A percentile compares a stretch with the other conserved stretches of the same genome.
phyloP scores from a whole-genome alignment of 1,139 yeast species.

The Taphrina populina region DNA sequence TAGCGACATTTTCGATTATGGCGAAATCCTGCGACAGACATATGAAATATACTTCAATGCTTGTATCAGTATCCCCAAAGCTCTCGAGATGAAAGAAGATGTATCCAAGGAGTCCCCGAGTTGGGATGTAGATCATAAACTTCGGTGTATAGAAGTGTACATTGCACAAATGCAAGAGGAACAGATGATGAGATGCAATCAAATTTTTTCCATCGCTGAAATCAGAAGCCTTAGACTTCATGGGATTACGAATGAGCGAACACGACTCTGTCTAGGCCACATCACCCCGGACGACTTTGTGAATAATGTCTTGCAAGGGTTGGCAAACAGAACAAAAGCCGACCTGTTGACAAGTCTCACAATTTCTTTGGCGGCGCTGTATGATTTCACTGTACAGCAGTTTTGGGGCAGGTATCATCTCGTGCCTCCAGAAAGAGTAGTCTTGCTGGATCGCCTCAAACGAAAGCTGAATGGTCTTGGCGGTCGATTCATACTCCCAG shows the following conservation, averaged over 20 bases:
- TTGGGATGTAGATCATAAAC: background rate
- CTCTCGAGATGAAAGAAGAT: background rate
- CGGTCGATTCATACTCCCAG: background rate
- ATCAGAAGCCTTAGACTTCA: background rate
- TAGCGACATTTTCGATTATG: background rate
- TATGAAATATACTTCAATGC: background rate
- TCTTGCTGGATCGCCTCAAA: background rate
- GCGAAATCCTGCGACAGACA: background rate
- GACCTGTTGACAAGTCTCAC: background rate
- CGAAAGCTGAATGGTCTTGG: background rate
- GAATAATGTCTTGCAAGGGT: background rate
- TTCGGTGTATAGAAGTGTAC: background rate
- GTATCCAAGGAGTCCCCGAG: background rate
- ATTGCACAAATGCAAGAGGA: background rate
- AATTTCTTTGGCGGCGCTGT: background rate
- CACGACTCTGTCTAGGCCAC: slow-evolving; percentile 1
- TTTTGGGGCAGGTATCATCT: background rate
- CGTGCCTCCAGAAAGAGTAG: background rate
- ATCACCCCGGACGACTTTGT: slow-evolving; percentile 3
- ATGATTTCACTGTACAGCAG: slow-evolving; percentile 3
- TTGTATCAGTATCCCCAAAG: background rate
- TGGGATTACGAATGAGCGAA: slow-evolving; percentile 6
- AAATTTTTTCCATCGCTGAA: background rate
- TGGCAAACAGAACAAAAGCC: background rate
- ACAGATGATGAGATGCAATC: background rate